Evolutionary conservation across 2,329 filamentous ascomycete species (phyloP).

Genomic region (Tolypocladium guangdongense): DNA sequence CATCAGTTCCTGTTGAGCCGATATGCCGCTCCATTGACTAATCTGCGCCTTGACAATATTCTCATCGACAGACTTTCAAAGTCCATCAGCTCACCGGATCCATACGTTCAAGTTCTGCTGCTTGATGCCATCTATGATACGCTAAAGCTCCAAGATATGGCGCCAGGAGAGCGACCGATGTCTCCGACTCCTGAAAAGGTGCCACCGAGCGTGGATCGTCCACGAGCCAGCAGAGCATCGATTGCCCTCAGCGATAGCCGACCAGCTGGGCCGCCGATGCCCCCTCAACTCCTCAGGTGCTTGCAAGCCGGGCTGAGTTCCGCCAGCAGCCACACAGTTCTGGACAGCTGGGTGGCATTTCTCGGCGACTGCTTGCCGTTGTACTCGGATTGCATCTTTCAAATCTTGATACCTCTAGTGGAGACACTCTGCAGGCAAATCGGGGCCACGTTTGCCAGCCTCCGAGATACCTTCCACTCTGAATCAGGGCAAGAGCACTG

Average conservation of each 20-base stretch:
- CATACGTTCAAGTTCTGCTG: conserved; percentile 64
- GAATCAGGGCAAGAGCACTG: conserved; percentile 8
- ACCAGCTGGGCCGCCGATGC: conserved; percentile 34
- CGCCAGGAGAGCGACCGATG: conserved; percentile 26
- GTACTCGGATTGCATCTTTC: conserved; percentile 76
- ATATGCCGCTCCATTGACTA: conserved; percentile 45
- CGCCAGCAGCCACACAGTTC: conserved; percentile 57
- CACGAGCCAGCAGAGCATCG: conserved; percentile 27
- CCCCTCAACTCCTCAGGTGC: conserved; percentile 67
- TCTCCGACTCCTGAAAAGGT: conserved; percentile 39
- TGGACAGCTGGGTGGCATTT: conserved; percentile 89
- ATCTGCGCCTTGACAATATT: conserved; percentile 57
- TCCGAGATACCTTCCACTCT: conserved; percentile 52
- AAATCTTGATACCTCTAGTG: conserved; percentile 81
- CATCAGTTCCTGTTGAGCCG: conserved; percentile 58
- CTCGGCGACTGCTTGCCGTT: conserved; percentile 73
- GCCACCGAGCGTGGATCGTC: conserved; percentile 28
- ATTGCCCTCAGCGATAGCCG: conserved; percentile 19
- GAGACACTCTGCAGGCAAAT: conserved; percentile 81
- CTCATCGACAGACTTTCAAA: conserved; percentile 58
- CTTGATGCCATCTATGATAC: conserved; percentile 68
- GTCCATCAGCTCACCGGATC: conserved; percentile 50
- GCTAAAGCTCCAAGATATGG: conserved; percentile 51
- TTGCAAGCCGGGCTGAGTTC: conserved; percentile 74
- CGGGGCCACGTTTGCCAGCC: conserved; percentile 55